phyloP scores from a whole-genome alignment of 495 filamentous ascomycete species.

The Evansstolkia leycettana region DNA sequence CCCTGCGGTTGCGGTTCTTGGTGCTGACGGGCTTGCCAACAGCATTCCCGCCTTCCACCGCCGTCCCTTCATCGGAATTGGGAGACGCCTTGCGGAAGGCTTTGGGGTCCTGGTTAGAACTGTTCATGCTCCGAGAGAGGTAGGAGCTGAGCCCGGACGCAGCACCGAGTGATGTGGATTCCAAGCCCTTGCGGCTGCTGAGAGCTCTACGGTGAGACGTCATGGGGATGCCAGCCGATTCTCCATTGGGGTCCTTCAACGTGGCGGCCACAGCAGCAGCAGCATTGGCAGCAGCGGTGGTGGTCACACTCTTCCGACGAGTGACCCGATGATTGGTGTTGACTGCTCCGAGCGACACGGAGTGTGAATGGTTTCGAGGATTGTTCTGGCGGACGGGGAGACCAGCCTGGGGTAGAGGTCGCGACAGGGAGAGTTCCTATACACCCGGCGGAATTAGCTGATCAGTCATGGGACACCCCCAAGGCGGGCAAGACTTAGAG shows the following conservation, averaged over 20 bases:
- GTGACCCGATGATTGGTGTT: conserved; percentile 76
- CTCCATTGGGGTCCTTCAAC: conserved; percentile 48
- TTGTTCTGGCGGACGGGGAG: conserved; percentile 21
- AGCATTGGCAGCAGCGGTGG: conserved; percentile 58
- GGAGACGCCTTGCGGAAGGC: conserved; percentile 39
- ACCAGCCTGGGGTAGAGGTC: conserved; percentile 26
- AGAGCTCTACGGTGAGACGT: conserved; percentile 33
- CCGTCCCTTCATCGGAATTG: conserved; percentile 38
- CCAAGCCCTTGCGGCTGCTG: conserved; percentile 32
- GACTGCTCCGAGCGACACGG: conserved; percentile 64
- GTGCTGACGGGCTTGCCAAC: conserved; percentile 39
- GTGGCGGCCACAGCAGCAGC: conserved; percentile 67
- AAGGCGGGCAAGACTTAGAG: conserved; percentile 1
- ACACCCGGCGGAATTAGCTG: neutral
- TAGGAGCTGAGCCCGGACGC: conserved; percentile 27
- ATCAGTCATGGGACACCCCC: neutral
- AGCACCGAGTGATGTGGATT: conserved; percentile 29
- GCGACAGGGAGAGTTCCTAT: conserved; percentile 36
- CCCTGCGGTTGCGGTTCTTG: conserved; percentile 64
- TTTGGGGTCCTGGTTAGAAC: conserved; percentile 36
- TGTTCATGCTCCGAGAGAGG: conserved; percentile 36
- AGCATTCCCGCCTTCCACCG: conserved; percentile 12
- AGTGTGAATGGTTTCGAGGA: conserved; percentile 72
- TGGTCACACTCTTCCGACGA: conserved; percentile 86
- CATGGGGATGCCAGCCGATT: conserved; percentile 24